Conservation (phyloP, 1,284 basidiomycete species). For the Sporisorium scitamineum region DNA sequence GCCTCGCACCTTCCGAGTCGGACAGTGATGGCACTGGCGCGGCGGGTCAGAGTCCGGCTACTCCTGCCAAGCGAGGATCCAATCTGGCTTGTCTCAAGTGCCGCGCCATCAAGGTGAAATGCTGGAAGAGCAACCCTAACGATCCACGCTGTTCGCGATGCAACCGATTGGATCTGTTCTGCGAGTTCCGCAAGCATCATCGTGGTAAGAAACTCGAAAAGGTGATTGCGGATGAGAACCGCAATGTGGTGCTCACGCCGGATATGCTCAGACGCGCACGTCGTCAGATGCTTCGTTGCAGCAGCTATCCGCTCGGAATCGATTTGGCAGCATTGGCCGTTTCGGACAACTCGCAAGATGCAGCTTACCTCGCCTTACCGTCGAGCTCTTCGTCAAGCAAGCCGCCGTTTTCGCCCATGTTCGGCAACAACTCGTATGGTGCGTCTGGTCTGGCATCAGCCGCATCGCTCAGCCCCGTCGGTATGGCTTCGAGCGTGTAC, state of each 20-base stretch:
- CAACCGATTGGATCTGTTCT: constrained; percentile 44
- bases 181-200: constrained; percentile 51
- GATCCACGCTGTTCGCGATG: constrained; percentile 42
- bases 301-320: constrained; percentile 38
- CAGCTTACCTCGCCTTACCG: neutral
- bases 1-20: constrained; percentile 2
- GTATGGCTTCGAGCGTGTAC: constrained; percentile 27
- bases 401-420: neutral
- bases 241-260: constrained; percentile 23
- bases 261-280: constrained; percentile 29
- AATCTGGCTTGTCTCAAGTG: constrained; percentile 53
- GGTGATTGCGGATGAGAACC: constrained; percentile 41
- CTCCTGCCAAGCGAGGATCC: constrained; percentile 40
- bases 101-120: constrained; percentile 51
- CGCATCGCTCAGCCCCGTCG: constrained; percentile 4
- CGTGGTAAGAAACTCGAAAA: constrained; percentile 52
- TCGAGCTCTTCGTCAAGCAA: neutral
- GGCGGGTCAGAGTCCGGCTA: neutral
- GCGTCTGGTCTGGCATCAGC: constrained; percentile 2
- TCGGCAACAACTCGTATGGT: constrained; percentile 1
- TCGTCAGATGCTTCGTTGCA: constrained; percentile 19
- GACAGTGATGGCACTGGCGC: neutral
- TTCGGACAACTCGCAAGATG: neutral
- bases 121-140: constrained; percentile 43
- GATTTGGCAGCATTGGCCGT: constrained; percentile 13